Conservation (phyloP, 352 stramenopile species). For the Detonula confervacea region DNA sequence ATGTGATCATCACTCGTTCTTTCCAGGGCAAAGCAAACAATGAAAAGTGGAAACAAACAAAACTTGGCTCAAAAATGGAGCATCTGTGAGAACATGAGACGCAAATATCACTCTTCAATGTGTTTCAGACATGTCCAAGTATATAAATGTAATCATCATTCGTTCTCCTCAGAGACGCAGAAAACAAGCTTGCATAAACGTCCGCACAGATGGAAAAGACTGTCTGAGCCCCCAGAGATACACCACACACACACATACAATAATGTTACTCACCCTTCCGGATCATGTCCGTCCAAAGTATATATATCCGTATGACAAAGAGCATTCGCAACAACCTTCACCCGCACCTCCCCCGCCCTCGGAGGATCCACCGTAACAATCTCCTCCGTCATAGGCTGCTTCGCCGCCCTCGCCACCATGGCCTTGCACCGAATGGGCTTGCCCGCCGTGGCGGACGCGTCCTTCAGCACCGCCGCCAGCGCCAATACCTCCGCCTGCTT, state of each 20-base stretch:
- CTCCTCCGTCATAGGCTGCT: conserved; percentile 67
- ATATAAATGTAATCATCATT: conserved; percentile 2
- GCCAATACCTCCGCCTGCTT: conserved; percentile 32
- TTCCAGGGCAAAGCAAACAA: too few species aligned
- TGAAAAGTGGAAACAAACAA: too few species aligned
- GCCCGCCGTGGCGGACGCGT: conserved; percentile 44
- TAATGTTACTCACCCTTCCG: conserved; percentile 39
- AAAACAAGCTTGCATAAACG: too few species aligned
- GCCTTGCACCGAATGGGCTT: conserved; percentile 75
- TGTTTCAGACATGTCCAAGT: conserved; percentile 5
- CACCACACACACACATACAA: too few species aligned
- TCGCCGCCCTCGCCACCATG: conserved; percentile 74
- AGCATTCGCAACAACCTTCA: conserved; percentile 90
- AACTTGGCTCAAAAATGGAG: too few species aligned
- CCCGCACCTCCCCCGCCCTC: conserved; percentile 82
- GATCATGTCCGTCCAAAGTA: conserved; percentile 86
- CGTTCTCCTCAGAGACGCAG: too few species aligned
- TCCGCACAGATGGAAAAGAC: too few species aligned
- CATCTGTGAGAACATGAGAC: conserved; percentile 7
- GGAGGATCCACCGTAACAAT: conserved; percentile 78
- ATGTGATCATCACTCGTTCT: too few species aligned
- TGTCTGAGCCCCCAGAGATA: too few species aligned
- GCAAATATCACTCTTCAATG: conserved; percentile 4
- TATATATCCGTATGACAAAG: conserved; percentile 90
- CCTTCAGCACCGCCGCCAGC: conserved; percentile 5